phyloP scores from a whole-genome alignment of 1,284 basidiomycete species.

The Ustanciosporium gigantosporum region DNA sequence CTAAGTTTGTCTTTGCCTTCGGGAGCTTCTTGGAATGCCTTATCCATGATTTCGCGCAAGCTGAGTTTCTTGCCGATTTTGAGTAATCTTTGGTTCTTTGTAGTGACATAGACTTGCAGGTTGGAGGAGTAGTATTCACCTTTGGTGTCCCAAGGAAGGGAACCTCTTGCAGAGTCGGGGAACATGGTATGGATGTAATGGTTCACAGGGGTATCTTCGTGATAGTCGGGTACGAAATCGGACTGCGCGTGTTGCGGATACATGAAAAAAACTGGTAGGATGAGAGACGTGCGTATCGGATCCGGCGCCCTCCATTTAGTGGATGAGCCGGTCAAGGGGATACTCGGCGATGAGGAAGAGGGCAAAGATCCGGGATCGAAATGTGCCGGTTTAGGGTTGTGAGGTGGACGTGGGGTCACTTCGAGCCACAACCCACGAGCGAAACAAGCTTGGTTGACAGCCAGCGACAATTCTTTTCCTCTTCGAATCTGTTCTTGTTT shows the following conservation, averaged over 20 bases:
- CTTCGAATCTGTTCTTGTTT: constrained; percentile 65
- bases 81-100: constrained; percentile 73
- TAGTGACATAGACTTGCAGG: constrained; percentile 82
- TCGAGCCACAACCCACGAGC: constrained; percentile 64
- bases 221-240: constrained; percentile 83
- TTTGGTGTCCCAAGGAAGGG: constrained; percentile 76
- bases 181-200: constrained; percentile 82
- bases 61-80: constrained; percentile 89
- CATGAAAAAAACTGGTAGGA: constrained; percentile 86
- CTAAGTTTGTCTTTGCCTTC: constrained; percentile 64
- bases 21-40: constrained; percentile 64
- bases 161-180: constrained; percentile 67
- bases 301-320: constrained; percentile 51
- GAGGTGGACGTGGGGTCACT: constrained; percentile 63
- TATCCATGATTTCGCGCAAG: constrained; percentile 72
- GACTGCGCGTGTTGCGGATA: constrained; percentile 87
- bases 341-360: constrained; percentile 21
- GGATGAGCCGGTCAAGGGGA: constrained; percentile 32
- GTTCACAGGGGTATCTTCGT: constrained; percentile 80
- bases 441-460: constrained; percentile 68
- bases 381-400: constrained; percentile 66
- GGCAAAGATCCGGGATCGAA: constrained; percentile 63
- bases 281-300: constrained; percentile 67
- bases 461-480: constrained; percentile 65
- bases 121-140: constrained; percentile 73